Evolutionary conservation across 2,329 filamentous ascomycete species (phyloP), one percentile per base, ranked within the genome.

Genomic region (Paraphoma sp.): DNA sequence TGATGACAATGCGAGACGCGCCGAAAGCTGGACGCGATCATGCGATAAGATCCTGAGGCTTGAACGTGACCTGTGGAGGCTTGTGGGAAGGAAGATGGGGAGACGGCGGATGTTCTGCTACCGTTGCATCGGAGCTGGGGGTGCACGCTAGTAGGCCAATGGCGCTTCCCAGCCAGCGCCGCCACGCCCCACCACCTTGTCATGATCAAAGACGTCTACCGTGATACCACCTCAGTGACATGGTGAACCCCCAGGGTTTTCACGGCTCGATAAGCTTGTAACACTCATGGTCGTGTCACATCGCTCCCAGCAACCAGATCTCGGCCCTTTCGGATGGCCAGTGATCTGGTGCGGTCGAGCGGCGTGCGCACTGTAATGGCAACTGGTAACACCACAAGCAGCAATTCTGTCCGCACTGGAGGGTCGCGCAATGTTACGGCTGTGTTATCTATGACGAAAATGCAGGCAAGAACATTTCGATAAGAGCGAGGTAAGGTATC

Each of bases 1-100:
- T 81, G 64, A 66, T 83, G 87, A 81, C 81, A 83, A 83, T 80
- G 87, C 60, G 59, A 53, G 61, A 65, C 60, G 67, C 64, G 65
- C 61, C 65, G 54, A 60, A 59, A 54, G 12, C 53, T 54, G 59
- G 58, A 61, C 60, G 64, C 60, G 61, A 65, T 62, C 60, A 56
- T 67, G 63, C 59, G 61, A 61, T 65, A 66, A 54, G 63, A 14
- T 61, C 60, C 55, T 57, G 66, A 64, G 64, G 65, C 68, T 69
- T 66, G 67, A 70, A 71, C 67, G 71, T 73, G 70, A 72, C 67
- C 68, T 52, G 65, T 62, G 64, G 63, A 63, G 60, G 66, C 64
- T 62, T 69, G 70, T 69, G 64, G 64, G 66, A 67, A 58, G 66
- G 65, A 72, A 64, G 69, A 67, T 65, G 70, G 65, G 67, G 69